Evolutionary conservation across 495 filamentous ascomycete species (phyloP).

Genomic region (Bacidia rubella): DNA sequence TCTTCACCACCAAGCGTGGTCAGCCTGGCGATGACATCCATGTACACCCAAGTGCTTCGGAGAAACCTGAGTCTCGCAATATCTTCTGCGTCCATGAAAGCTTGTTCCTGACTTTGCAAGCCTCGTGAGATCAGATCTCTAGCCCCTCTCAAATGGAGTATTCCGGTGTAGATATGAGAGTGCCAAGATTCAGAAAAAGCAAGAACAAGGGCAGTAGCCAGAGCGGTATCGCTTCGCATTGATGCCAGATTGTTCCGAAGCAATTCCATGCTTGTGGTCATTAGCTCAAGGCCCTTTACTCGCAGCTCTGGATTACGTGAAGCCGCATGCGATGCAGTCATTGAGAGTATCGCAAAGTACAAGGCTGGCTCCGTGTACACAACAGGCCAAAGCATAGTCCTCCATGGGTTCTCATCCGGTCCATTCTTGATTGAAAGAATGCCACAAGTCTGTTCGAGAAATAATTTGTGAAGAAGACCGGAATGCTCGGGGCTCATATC

Average conservation of each 20-base stretch:
- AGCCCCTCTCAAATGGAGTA: slow-evolving; percentile 58
- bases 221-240: slow-evolving; percentile 51
- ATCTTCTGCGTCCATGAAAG: slow-evolving; percentile 26
- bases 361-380: slow-evolving; percentile 52
- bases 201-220: slow-evolving; percentile 61
- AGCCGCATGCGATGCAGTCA: slow-evolving; percentile 65
- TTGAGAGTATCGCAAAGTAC: slow-evolving; percentile 61
- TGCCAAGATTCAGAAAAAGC: slow-evolving; percentile 75
- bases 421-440: slow-evolving; percentile 68
- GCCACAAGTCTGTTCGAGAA: slow-evolving; percentile 52
- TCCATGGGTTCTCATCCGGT: slow-evolving; percentile 63
- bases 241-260: slow-evolving; percentile 44
- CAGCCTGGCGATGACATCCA: slow-evolving; percentile 67
- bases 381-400: slow-evolving; percentile 59
- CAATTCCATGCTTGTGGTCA: slow-evolving; percentile 49
- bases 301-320: slow-evolving; percentile 43
- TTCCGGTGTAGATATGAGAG: slow-evolving; percentile 59
- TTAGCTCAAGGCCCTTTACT: slow-evolving; percentile 57
- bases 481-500: neutral
- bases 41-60: slow-evolving; percentile 69
- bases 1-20: slow-evolving; percentile 53
- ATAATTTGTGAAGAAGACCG: neutral
- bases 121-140: slow-evolving; percentile 50
- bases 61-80: slow-evolving; percentile 51
- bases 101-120: slow-evolving; percentile 30